Percentiles rank a stretch among this genome's conserved stretches.
These are phyloP conservation scores for Bipolaris oryzae DNA, from an alignment of 2,329 filamentous ascomycete genomes.

Conservation along the genomic window DNA sequence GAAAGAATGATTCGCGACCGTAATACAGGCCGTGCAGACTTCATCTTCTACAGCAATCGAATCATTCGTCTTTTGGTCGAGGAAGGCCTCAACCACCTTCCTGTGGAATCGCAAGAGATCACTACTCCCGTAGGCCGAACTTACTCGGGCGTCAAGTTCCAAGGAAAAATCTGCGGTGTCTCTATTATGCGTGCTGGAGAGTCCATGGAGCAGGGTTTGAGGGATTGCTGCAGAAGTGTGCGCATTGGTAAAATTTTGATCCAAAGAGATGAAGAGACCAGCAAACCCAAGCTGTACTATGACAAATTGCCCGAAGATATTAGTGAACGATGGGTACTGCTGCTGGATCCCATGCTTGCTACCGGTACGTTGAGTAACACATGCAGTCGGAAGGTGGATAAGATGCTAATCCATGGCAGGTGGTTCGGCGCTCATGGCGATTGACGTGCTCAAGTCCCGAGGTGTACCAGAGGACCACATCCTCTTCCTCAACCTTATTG, in stretches of 20 bases:
- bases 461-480: slow-evolving; percentile 96
- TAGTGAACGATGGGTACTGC: slow-evolving; percentile 85
- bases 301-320: slow-evolving; percentile 97
- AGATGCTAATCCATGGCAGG: slow-evolving; percentile 57
- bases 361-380: slow-evolving; percentile 67
- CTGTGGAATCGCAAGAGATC: slow-evolving; percentile 85
- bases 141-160: slow-evolving; percentile 91
- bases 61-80: slow-evolving; percentile 97
- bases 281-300: slow-evolving; percentile 91
- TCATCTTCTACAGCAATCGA: slow-evolving; percentile 98
- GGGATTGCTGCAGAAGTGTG: slow-evolving; percentile 97
- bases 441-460: slow-evolving; percentile 85
- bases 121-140: slow-evolving; percentile 87
- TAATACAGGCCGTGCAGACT: slow-evolving; percentile 88
- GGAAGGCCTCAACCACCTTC: slow-evolving; percentile 95
- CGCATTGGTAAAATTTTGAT: slow-evolving; percentile 98
- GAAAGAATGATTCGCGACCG: slow-evolving; percentile 91
- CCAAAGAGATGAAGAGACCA: slow-evolving; percentile 94
- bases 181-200: slow-evolving; percentile 98
- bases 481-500: slow-evolving; percentile 94
- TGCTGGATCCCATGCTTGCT: slow-evolving; percentile 98
- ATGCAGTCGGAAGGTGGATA: neutral
- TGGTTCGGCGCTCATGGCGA: slow-evolving; percentile 95
- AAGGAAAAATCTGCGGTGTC: slow-evolving; percentile 98
- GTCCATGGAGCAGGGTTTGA: slow-evolving; percentile 95